Evolutionary conservation across 441 rosid genomes (phyloP), one percentile per base, ranked within the genome.

Genomic region (Gossypium lobatum): DNA sequence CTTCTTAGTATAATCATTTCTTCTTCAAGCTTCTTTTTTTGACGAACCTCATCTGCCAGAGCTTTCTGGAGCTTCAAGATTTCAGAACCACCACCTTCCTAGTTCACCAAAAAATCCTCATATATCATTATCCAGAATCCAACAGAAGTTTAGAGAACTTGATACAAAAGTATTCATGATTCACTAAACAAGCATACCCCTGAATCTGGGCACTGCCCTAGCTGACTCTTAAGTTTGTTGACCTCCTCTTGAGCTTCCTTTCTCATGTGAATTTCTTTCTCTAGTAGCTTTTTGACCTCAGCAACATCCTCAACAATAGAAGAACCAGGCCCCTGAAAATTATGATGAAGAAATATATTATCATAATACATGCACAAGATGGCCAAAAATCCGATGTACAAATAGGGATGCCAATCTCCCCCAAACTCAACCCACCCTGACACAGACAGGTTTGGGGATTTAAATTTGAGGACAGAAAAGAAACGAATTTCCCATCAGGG

Each of bases 21-120:
- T 80, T 91, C 97, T 82, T 96, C 97, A 79, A 92, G 85, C 81
- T 91, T 91, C 85, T 80, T 90, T 79, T 92, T 96, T 76, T 88
- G 85, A 75, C 74, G 77, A 48, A 89, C 85, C 85, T 96, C 98
- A 45, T 91, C 97, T 77, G 93, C 98, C 78, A 93, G 83, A 75
- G 81, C 79, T 72, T 84, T 87, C 71, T 85, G 97, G 79, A 93
- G 86, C 77, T 85, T 92, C 80, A 83, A 76, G 39, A 89, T 86
- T 83, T 89, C 97, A 45, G 83, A 76, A 81, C 83, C 93, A 76
- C 87, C 94, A 55, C 89, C 88, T 55, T 76, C 87, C 99, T 93
- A 78, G 77, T 75, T 77, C 65, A 77, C 77, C 78, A 79, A 82
- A 72, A 23, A 64, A 54, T 63, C 70, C 73, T 79, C 72, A 61